Conservation (phyloP, 352 stramenopile genomes). For the Discostella stelligera region DNA sequence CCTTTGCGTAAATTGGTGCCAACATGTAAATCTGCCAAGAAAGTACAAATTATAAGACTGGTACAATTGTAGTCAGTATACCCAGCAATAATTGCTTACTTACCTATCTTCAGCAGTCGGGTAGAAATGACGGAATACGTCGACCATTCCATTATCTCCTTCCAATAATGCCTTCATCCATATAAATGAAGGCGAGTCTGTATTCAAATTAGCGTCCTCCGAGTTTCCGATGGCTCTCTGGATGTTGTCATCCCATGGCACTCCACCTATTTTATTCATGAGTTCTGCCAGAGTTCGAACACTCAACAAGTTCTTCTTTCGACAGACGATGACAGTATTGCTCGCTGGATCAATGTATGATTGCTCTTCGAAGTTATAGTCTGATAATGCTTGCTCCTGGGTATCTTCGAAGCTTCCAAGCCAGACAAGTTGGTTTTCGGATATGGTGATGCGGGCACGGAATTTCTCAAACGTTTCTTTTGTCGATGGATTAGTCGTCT, state of each 20-base stretch:
- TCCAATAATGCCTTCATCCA: slow-evolving; percentile 74
- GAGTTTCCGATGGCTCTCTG: slow-evolving; percentile 56
- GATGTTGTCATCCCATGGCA: slow-evolving; percentile 59
- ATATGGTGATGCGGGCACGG: slow-evolving; percentile 50
- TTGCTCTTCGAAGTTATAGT: slow-evolving; percentile 54
- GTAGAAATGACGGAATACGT: slow-evolving; percentile 80
- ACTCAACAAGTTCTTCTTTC: slow-evolving; percentile 61
- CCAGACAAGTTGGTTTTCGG: slow-evolving; percentile 46
- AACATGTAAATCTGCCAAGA: slow-evolving; percentile 80
- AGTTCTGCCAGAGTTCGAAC: slow-evolving; percentile 68
- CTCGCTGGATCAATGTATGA: slow-evolving; percentile 46
- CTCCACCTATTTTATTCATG: slow-evolving; percentile 68
- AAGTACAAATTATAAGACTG: neutral
- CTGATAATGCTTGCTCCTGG: slow-evolving; percentile 52
- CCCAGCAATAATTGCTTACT: neutral
- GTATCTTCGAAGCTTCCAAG: slow-evolving; percentile 63
- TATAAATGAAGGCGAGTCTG: slow-evolving; percentile 44
- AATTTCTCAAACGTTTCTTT: slow-evolving; percentile 75
- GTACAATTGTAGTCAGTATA: neutral
- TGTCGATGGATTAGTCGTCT: slow-evolving; percentile 75
- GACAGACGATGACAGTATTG: slow-evolving; percentile 19
- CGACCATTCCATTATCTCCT: slow-evolving; percentile 78
- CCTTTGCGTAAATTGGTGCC: slow-evolving; percentile 82
- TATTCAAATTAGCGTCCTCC: slow-evolving; percentile 45
- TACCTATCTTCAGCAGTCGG: slow-evolving; percentile 60